Conservation (phyloP, 2,329 filamentous ascomycete species). For the Ceratocystis diversiconidia region DNA sequence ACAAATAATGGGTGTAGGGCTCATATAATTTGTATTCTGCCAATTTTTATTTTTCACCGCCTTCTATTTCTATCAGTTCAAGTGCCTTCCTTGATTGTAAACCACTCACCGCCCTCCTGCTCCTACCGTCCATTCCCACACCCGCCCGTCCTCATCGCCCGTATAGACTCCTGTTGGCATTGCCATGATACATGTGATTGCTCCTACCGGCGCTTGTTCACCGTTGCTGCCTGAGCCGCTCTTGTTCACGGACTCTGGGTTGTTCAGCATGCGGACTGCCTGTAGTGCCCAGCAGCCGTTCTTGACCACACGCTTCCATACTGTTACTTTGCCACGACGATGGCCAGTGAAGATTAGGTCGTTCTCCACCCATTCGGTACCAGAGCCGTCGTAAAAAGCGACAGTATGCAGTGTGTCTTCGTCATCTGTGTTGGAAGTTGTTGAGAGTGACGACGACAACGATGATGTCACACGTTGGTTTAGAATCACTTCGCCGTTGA, state of each 20-base stretch:
- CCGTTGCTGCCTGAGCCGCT: not conserved
- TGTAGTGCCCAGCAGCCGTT: conserved; percentile 52
- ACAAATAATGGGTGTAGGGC: not conserved
- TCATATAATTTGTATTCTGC: not conserved
- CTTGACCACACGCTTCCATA: conserved; percentile 45
- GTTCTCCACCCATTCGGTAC: conserved; percentile 82
- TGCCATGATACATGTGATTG: conserved; percentile 31
- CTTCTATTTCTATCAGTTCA: not conserved
- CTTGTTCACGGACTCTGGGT: conserved; percentile 40
- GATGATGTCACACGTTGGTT: conserved; percentile 61
- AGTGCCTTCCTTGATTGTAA: not conserved
- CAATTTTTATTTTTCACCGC: not conserved
- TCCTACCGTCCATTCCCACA: conserved; percentile 37
- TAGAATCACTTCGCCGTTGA: conserved; percentile 74
- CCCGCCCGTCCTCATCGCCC: conserved; percentile 81
- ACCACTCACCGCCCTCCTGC: not conserved
- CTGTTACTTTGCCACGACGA: conserved; percentile 66
- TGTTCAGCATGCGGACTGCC: conserved; percentile 67
- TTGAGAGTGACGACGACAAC: conserved; percentile 21
- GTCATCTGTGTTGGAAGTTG: conserved; percentile 32
- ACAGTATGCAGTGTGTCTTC: conserved; percentile 62
- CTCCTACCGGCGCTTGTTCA: not conserved
- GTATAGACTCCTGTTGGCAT: conserved; percentile 79
- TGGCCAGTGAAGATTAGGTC: conserved; percentile 84
- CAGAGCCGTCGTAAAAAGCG: conserved; percentile 82